Conservation (phyloP, 352 stramenopile genomes). For the Globisporangium splendens region DNA sequence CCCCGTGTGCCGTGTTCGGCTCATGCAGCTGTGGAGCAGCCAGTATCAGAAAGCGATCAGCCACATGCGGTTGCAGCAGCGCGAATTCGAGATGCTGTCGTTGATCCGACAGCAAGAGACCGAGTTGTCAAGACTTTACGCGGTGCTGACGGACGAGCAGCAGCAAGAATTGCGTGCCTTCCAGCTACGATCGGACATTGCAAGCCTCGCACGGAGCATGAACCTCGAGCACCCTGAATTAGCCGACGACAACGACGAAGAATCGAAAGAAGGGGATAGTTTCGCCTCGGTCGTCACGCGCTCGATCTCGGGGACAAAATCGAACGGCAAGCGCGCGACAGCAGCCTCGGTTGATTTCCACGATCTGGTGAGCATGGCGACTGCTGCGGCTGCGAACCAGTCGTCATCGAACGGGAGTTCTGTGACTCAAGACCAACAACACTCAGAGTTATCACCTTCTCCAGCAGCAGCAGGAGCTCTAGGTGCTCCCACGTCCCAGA, state of each 20-base stretch:
- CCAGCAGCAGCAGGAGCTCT: conserved; percentile 3
- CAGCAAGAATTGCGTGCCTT: conserved; percentile 55
- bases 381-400: conserved; percentile 12
- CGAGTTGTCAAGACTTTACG: conserved; percentile 64
- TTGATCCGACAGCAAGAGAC: conserved; percentile 81
- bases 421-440: background rate
- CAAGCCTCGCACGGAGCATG: conserved; percentile 66
- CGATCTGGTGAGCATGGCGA: conserved; percentile 35
- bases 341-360: conserved; percentile 43
- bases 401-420: background rate
- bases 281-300: conserved; percentile 4
- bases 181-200: conserved; percentile 71
- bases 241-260: conserved; percentile 12
- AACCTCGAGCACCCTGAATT: conserved; percentile 57
- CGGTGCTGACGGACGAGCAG: conserved; percentile 55
- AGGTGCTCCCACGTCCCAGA: background rate
- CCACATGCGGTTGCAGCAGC: conserved; percentile 85
- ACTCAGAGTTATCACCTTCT: conserved; percentile 8
- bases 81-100: conserved; percentile 81
- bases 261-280: conserved; percentile 11
- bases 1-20: conserved; percentile 76
- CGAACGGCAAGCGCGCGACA: conserved; percentile 11
- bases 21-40: conserved; percentile 84
- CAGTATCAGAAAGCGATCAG: conserved; percentile 88
- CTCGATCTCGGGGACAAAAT: conserved; percentile 5